These are phyloP conservation scores for Lactarius indigo DNA, from an alignment of 768 basidiomycete species.

Conservation along the genomic window DNA sequence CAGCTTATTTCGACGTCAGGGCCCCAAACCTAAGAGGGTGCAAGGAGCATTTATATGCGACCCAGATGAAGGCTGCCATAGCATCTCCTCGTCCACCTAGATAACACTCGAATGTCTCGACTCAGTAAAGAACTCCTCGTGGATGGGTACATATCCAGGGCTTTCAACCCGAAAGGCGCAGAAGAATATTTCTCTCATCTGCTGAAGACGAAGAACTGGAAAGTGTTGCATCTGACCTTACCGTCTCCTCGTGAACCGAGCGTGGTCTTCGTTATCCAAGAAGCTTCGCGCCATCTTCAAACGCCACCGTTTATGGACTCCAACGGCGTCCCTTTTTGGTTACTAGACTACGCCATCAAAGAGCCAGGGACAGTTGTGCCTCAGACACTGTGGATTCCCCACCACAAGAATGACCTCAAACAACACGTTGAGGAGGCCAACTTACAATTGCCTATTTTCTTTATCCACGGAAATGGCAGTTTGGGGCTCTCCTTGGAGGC, in stretches of 20 bases:
- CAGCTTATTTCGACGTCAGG: background rate
- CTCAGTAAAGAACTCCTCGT: conserved; percentile 1
- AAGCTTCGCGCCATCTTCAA: background rate
- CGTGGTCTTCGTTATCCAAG: background rate
- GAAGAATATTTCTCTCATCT: conserved; percentile 16
- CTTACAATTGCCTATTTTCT: conserved; percentile 22
- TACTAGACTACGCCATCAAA: conserved; percentile 1
- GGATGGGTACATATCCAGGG: conserved; percentile 15
- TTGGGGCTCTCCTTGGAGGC: conserved; percentile 12
- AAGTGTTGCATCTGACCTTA: background rate
- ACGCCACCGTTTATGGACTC: background rate
- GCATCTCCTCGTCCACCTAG: background rate
- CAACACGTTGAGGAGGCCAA: conserved; percentile 12
- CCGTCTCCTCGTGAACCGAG: background rate
- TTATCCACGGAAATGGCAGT: conserved; percentile 3
- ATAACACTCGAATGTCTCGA: background rate
- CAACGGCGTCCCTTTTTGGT: background rate
- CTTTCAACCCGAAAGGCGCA: conserved; percentile 1
- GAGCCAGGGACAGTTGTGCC: conserved; percentile 20
- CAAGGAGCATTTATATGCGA: conserved; percentile 8
- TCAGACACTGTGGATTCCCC: conserved; percentile 14
- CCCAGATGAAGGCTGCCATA: background rate
- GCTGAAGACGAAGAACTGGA: conserved; percentile 6
- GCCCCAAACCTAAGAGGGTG: background rate
- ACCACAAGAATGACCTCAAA: background rate